Base-by-base conservation (phyloP, 768 basidiomycete genomes). In the Amanita muscaria region DNA sequence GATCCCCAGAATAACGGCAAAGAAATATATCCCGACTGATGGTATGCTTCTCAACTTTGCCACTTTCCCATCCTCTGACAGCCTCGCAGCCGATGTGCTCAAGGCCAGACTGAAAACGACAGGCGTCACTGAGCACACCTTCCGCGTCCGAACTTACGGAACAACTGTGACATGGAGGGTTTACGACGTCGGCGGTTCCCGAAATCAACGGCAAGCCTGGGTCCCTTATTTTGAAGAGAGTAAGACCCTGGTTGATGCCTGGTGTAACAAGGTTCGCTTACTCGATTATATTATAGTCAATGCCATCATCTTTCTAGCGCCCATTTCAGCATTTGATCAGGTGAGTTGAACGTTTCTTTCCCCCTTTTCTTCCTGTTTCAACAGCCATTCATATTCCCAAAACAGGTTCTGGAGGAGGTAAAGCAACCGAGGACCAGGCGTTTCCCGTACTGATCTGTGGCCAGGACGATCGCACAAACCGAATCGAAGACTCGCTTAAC, bases 201-300 rank as follows among this genome's bases (percentile, higher is more conserved):
- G 80, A 47, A 82, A 80, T 57, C 86, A 88, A 61, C 77, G 88
- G 43, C 80, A 84, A 49, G 85, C 86, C 1, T 91, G 88, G 88
- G 84, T 84, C 10, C 87, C 88, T 4, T 91, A 88, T 62, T 90
- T 91, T 51, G 83, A 88, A 53, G 81, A 88, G 59, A 83, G 86
- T 87, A 52, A 54, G 73, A 19, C 19, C 10, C 11, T 9, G 3
- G n/a, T 5, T 2, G 11, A 11, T 6, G 11, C 1, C n/a, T 21
- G 19, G 30, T 6, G 16, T 16, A 11, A 5, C 35, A 3, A 37
- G 37, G 27, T 24, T 16, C 23, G 21, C 44, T 51, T 25, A 44
- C 25, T 50, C 21, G 42, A 45, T 32, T n/a, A 24, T 27, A 46
- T 4, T 48, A 29, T 59, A 89, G 88, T 88, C 29, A 83, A 87